These are phyloP conservation scores for Ascochyta clinopodiicola DNA, from an alignment of 2,329 filamentous ascomycete species.

Conservation along the genomic window DNA sequence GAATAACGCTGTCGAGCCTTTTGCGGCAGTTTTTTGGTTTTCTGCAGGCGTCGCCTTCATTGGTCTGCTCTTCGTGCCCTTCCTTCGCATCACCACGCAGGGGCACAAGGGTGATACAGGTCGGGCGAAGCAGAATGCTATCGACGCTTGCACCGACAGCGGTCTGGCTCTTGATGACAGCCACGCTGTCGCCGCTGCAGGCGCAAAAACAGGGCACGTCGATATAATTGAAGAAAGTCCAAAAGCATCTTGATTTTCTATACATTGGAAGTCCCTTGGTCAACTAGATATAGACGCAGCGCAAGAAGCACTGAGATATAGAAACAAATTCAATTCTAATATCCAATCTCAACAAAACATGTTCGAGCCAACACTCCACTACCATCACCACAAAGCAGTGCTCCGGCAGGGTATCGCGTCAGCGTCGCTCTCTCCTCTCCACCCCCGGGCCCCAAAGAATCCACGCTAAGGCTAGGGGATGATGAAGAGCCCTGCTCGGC, in stretches of 20 bases:
- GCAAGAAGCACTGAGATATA: neutral
- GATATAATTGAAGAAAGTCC: neutral
- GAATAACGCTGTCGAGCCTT: constrained; percentile 56
- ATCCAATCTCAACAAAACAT: neutral
- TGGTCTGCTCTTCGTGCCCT: constrained; percentile 58
- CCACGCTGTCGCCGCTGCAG: constrained; percentile 2
- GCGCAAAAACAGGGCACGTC: neutral
- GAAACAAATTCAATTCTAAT: neutral
- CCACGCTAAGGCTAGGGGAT: neutral
- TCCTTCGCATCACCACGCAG: constrained; percentile 62
- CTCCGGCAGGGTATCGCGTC: constrained; percentile 1
- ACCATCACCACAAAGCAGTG: constrained; percentile 10
- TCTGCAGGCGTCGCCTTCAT: constrained; percentile 53
- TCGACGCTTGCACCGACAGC: neutral
- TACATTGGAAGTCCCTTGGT: neutral
- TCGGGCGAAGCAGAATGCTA: constrained; percentile 12
- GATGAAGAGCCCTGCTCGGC: neutral
- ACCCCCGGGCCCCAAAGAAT: neutral
- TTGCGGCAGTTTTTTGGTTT: constrained; percentile 60
- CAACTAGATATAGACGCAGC: neutral
- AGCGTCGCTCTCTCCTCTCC: neutral
- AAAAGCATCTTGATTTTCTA: neutral
- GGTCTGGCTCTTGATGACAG: constrained; percentile 7
- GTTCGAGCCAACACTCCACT: constrained; percentile 1
- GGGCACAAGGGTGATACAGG: constrained; percentile 50